These are phyloP conservation scores for Leucaena leucocephala DNA, from an alignment of 306 rosid genomes.

Conservation along the genomic window DNA sequence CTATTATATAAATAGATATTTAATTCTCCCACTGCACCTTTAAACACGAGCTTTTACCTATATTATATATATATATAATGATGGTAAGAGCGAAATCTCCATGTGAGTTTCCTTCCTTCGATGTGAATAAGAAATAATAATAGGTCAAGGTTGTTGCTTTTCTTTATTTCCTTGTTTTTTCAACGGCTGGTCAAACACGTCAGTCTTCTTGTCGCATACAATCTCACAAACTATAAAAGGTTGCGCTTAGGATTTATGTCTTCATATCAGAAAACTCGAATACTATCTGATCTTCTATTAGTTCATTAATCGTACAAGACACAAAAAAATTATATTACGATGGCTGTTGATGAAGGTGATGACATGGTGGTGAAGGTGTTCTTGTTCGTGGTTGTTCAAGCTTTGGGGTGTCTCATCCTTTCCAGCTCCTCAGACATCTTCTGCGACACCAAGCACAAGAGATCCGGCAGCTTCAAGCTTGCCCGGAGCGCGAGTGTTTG, in stretches of 20 bases:
- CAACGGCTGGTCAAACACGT: neutral
- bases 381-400: slow-evolving; percentile 49
- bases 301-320: neutral
- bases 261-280: neutral
- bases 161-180: neutral
- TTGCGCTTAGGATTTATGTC: neutral
- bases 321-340: neutral
- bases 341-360: neutral
- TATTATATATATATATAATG: no score
- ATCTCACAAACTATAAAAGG: neutral
- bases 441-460: slow-evolving; percentile 28
- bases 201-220: neutral
- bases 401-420: slow-evolving; percentile 55
- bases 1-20: no score
- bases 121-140: no score
- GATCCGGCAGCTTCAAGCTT: slow-evolving; percentile 48
- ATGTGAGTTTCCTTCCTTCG: no score
- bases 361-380: slow-evolving; percentile 43
- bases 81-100: no score
- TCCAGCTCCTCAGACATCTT: slow-evolving; percentile 56
- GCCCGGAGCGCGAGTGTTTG: slow-evolving; percentile 52
- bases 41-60: no score
- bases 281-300: neutral
- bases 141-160: no score
- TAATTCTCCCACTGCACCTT: no score